Evolutionary conservation across 2,329 filamentous ascomycete species (phyloP).

Genomic region (Aspergillus pseudoviridinutans): DNA sequence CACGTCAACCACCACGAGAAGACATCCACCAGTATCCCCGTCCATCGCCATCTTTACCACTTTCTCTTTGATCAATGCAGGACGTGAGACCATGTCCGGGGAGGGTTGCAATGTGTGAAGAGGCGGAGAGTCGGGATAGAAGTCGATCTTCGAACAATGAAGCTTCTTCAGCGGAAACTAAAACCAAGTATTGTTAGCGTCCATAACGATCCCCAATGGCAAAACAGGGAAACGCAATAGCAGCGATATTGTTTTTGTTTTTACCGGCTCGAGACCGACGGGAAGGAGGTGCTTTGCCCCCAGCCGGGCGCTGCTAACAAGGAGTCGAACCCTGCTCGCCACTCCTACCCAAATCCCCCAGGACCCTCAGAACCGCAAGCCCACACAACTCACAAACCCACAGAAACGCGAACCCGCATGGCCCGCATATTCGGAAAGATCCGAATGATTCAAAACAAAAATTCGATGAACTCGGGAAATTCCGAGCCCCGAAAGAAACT

Average conservation of each 20-base stretch:
- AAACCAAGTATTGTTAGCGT: not conserved
- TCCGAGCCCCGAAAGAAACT: not conserved
- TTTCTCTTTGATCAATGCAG: not conserved
- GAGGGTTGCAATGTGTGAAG: not conserved
- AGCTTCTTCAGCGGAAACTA: not conserved
- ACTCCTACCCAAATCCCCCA: not conserved
- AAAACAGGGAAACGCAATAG: not conserved
- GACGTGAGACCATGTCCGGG: not conserved
- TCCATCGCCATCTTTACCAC: too few relatives aligned
- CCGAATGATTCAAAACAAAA: not conserved
- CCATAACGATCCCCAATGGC: not conserved
- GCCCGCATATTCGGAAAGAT: not conserved
- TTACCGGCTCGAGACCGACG: not conserved
- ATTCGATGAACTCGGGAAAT: not conserved
- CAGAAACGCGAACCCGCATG: not conserved
- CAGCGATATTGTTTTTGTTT: not conserved
- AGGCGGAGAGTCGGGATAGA: not conserved
- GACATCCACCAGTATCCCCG: too few relatives aligned
- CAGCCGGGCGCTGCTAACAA: not conserved
- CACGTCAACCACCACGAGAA: too few relatives aligned
- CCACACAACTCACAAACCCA: conserved; percentile 27
- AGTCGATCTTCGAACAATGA: not conserved
- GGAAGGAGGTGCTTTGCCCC: not conserved
- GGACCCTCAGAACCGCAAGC: conserved; percentile 13
- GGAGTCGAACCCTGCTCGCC: not conserved